Conservation (phyloP, 371 early-diverging fungal species). For the Funneliformis caledonium region DNA sequence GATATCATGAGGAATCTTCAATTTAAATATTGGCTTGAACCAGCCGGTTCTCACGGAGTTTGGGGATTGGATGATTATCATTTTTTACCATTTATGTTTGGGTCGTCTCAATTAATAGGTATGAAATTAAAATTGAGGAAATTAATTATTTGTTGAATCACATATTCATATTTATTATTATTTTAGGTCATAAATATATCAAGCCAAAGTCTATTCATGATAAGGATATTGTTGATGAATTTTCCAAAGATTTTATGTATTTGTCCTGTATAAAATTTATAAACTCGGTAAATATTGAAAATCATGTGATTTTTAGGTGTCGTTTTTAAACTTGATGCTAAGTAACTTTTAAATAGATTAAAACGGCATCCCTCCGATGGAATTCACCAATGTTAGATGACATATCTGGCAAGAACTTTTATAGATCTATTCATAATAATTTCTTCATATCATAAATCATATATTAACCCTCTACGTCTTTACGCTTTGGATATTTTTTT, state of each 20-base stretch:
- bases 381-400: conserved; percentile 98
- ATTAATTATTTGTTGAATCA: not conserved
- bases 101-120: conserved; percentile 86
- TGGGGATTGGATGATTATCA: conserved; percentile 99
- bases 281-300: conserved; percentile 59
- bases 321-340: too few species aligned
- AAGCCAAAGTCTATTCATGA: conserved; percentile 89
- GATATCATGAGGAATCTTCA: conserved; percentile 88
- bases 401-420: conserved; percentile 70
- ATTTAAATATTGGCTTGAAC: conserved; percentile 94
- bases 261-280: conserved; percentile 91
- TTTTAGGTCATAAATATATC: conserved; percentile 73
- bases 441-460: not conserved
- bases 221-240: conserved; percentile 80
- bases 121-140: conserved; percentile 28
- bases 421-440: not conserved
- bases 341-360: conserved; percentile 45
- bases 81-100: conserved; percentile 97
- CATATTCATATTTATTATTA: not conserved
- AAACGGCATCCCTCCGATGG: conserved; percentile 68
- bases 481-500: not conserved
- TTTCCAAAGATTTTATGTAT: conserved; percentile 89
- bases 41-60: conserved; percentile 99
- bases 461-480: not conserved
- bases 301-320: too few species aligned